These are phyloP conservation scores for Candida fluviatilis DNA, from an alignment of 805 yeast genomes.

Conservation along the genomic window DNA sequence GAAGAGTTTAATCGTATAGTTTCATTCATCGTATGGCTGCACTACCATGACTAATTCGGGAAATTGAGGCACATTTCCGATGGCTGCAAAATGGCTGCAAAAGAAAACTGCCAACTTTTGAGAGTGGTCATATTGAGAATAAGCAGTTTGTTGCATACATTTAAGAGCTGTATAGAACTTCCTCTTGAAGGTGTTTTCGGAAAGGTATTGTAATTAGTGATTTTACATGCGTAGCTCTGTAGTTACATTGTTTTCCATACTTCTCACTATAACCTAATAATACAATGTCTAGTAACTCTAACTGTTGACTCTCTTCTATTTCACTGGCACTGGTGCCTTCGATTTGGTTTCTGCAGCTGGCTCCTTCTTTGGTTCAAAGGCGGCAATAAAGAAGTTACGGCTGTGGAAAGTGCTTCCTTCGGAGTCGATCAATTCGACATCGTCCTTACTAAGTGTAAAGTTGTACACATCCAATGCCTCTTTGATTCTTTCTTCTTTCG, in stretches of 20 bases:
- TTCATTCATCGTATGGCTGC: no score
- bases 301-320: no score
- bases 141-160: no score
- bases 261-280: no score
- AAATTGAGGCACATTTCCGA: no score
- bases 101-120: no score
- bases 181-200: no score
- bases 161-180: not conserved
- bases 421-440: conserved; percentile 28
- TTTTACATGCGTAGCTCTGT: not conserved
- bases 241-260: not conserved
- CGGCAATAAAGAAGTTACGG: conserved; percentile 19
- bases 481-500: conserved; percentile 36
- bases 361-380: not conserved
- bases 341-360: not conserved
- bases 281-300: no score
- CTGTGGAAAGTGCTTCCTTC: conserved; percentile 23
- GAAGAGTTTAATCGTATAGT: not conserved
- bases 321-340: not conserved
- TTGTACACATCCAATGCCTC: conserved; percentile 29
- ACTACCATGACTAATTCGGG: no score
- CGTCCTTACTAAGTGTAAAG: conserved; percentile 45
- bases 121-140: no score
- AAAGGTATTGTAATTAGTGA: not conserved
- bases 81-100: not conserved